These are phyloP conservation scores for Cladosporium colombiae DNA, from an alignment of 2,329 filamentous ascomycete species.

Conservation along the genomic window DNA sequence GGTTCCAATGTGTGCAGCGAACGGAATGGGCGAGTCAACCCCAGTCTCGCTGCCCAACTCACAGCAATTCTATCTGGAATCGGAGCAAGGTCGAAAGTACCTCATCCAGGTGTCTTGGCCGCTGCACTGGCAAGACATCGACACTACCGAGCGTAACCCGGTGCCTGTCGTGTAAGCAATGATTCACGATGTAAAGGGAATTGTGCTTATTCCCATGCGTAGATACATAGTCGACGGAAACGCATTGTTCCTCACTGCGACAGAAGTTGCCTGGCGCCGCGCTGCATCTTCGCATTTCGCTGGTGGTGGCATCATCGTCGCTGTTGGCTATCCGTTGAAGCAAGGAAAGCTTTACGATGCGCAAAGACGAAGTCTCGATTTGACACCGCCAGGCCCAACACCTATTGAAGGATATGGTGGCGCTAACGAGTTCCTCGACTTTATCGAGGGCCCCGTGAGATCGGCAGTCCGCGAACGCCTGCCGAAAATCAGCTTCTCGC, in stretches of 20 bases:
- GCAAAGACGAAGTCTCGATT: conserved; percentile 20
- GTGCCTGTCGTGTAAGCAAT: conserved; percentile 26
- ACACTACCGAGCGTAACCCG: conserved; percentile 14
- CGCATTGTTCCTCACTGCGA: conserved; percentile 33
- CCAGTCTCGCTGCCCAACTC: conserved; percentile 19
- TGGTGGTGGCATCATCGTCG: conserved; percentile 31
- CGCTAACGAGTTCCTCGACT: conserved; percentile 46
- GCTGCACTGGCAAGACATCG: conserved; percentile 26
- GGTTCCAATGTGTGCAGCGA: conserved; percentile 10
- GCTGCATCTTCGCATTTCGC: conserved; percentile 23
- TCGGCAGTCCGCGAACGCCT: conserved; percentile 32
- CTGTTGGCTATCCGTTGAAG: conserved; percentile 31
- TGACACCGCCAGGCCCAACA: conserved; percentile 29
- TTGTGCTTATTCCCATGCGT: neutral
- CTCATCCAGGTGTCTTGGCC: conserved; percentile 34
- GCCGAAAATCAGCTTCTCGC: conserved; percentile 36
- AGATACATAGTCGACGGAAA: conserved; percentile 37
- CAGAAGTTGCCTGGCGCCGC: conserved; percentile 30
- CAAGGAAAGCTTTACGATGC: conserved; percentile 28
- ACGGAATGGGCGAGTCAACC: neutral
- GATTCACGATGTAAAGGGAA: neutral
- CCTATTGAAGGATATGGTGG: conserved; percentile 45
- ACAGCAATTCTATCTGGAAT: conserved; percentile 14
- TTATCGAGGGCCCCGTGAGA: conserved; percentile 45
- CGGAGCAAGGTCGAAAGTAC: conserved; percentile 23